Conservation (phyloP, 2,329 filamentous ascomycete genomes). For the Huntiella bhutanensis region DNA sequence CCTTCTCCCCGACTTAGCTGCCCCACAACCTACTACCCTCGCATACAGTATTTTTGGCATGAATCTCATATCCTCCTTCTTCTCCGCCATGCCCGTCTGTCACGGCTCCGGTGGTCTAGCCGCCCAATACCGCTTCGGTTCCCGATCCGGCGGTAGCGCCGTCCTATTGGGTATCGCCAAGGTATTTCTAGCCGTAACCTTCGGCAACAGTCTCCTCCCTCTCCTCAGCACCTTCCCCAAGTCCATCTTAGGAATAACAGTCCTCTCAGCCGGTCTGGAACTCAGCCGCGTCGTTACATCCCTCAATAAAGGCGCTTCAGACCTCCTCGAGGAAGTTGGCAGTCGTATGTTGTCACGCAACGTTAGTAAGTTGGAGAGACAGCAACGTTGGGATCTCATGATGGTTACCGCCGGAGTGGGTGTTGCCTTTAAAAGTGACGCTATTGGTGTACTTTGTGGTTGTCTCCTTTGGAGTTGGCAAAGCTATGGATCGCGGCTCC, state of each 20-base stretch:
- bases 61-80: constrained; percentile 77
- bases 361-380: constrained; percentile 47
- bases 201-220: constrained; percentile 54
- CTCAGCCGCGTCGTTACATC: constrained; percentile 70
- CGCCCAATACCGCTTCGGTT: constrained; percentile 80
- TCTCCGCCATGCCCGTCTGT: constrained; percentile 87
- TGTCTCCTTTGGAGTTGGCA: too few species aligned
- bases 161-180: constrained; percentile 64
- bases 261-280: constrained; percentile 75
- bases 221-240: constrained; percentile 57
- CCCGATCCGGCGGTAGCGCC: constrained; percentile 68
- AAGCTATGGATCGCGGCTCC: constrained; percentile 23
- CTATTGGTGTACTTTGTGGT: constrained; percentile 34
- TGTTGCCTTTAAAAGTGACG: constrained; percentile 77
- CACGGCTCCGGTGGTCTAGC: constrained; percentile 84
- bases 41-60: constrained; percentile 67
- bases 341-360: constrained; percentile 20
- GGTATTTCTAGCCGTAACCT: constrained; percentile 53
- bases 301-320: constrained; percentile 51
- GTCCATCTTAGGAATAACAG: constrained; percentile 66
- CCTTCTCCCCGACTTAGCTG: constrained; percentile 47
- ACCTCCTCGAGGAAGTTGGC: constrained; percentile 22
- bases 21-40: constrained; percentile 56
- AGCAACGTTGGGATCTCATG: constrained; percentile 75
- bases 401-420: constrained; percentile 67